phyloP scores from a whole-genome alignment of 2,329 filamentous ascomycete species.

The Ceratocystis lukuohia region DNA sequence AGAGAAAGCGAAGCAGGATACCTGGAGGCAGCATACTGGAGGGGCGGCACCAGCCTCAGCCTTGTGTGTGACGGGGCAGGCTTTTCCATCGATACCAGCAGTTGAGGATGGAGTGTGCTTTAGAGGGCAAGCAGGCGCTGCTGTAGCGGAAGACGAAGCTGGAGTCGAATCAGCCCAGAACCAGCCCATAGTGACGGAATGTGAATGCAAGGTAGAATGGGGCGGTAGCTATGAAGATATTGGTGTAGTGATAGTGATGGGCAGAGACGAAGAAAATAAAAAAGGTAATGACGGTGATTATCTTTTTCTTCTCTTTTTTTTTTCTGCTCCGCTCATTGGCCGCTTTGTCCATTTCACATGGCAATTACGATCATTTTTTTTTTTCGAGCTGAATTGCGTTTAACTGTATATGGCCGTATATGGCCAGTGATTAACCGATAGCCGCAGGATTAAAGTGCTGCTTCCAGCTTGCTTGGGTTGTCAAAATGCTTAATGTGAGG shows the following conservation, averaged over 20 bases:
- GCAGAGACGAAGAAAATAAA: background rate
- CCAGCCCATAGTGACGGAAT: constrained; percentile 40
- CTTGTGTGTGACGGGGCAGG: constrained; percentile 14
- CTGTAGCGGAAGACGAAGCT: constrained; percentile 21
- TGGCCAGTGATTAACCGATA: background rate
- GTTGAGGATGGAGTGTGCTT: constrained; percentile 12
- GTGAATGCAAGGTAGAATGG: constrained; percentile 10
- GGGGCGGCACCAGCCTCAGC: constrained; percentile 10
- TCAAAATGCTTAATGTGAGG: background rate
- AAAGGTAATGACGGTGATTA: constrained; percentile 10
- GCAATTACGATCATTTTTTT: background rate
- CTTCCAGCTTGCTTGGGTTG: too few relatives aligned
- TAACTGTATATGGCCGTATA: background rate
- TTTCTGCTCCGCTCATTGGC: constrained; percentile 17
- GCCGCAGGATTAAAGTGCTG: background rate
- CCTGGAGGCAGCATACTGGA: constrained; percentile 4
- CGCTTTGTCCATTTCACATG: background rate
- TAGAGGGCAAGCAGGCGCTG: constrained; percentile 13
- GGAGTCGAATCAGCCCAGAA: constrained; percentile 45
- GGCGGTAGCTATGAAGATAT: background rate
- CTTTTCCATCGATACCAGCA: background rate
- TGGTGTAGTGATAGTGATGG: too few relatives aligned
- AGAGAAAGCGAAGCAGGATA: background rate
- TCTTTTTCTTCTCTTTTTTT: background rate
- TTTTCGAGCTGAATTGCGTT: background rate